Conservation (phyloP, 495 filamentous ascomycete genomes). For the Pyronema omphalodes region DNA sequence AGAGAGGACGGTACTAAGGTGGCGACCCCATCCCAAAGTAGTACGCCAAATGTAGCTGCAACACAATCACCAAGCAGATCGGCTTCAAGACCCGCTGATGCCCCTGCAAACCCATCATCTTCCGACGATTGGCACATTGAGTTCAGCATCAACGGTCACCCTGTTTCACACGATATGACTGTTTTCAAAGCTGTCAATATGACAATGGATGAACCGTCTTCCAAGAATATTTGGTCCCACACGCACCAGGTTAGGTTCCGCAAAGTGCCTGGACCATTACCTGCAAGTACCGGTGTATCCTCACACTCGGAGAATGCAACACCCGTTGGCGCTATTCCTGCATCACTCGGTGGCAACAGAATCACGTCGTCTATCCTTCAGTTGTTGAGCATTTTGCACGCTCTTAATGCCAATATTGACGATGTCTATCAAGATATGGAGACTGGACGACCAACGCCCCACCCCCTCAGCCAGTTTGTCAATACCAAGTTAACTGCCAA, state of each 20-base stretch:
- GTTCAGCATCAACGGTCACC: constrained; percentile 72
- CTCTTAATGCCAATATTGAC: constrained; percentile 84
- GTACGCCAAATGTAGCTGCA: constrained; percentile 25
- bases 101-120: constrained; percentile 23
- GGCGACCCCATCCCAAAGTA: constrained; percentile 56
- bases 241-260: constrained; percentile 85
- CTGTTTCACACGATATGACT: constrained; percentile 77
- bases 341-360: constrained; percentile 68
- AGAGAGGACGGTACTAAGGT: constrained; percentile 89
- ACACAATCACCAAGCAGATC: constrained; percentile 24
- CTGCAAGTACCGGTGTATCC: constrained; percentile 52
- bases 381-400: constrained; percentile 77
- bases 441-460: constrained; percentile 43
- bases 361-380: constrained; percentile 74
- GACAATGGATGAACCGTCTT: constrained; percentile 42
- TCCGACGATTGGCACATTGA: constrained; percentile 92
- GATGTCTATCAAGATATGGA: constrained; percentile 83
- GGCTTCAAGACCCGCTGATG: constrained; percentile 29
- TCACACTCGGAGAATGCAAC: constrained; percentile 32
- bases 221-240: constrained; percentile 69
- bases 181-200: constrained; percentile 81
- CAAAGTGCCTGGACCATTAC: constrained; percentile 72
- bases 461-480: constrained; percentile 87
- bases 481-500: constrained; percentile 99
- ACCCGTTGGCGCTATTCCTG: constrained; percentile 41